Percentiles rank a stretch among this genome's conserved stretches.
Conservation (phyloP, 495 filamentous ascomycete genomes). For the Penicillium daleae region DNA sequence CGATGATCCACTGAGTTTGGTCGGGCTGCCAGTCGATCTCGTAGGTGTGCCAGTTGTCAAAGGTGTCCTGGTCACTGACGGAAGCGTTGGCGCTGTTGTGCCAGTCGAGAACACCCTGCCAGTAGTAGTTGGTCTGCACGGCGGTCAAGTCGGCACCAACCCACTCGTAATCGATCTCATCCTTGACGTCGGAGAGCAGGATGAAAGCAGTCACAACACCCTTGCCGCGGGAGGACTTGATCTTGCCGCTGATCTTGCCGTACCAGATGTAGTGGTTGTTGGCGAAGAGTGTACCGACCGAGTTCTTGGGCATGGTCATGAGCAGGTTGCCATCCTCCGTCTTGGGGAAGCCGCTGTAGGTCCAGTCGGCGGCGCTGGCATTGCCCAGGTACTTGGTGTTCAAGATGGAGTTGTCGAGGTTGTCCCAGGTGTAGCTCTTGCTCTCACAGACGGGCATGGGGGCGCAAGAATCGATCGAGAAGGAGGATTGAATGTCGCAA, state of each 20-base stretch:
- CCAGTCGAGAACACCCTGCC: slow-evolving; percentile 89
- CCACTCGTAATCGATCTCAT: slow-evolving; percentile 97
- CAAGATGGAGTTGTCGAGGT: slow-evolving; percentile 65
- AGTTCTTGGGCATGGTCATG: slow-evolving; percentile 85
- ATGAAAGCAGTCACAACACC: slow-evolving; percentile 98
- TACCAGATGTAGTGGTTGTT: slow-evolving; percentile 96
- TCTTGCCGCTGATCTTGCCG: slow-evolving; percentile 80
- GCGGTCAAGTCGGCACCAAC: slow-evolving; percentile 76
- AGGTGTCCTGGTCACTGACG: slow-evolving; percentile 67
- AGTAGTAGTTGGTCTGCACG: slow-evolving; percentile 96
- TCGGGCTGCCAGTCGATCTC: slow-evolving; percentile 93
- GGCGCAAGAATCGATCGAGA: slow-evolving; percentile 81
- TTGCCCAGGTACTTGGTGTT: slow-evolving; percentile 88
- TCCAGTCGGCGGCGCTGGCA: slow-evolving; percentile 78
- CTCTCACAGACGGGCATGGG: slow-evolving; percentile 80
- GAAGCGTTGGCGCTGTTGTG: slow-evolving; percentile 70
- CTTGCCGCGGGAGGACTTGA: slow-evolving; percentile 82
- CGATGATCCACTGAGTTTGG: slow-evolving; percentile 79
- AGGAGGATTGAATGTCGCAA: slow-evolving; percentile 85
- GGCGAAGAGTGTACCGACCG: slow-evolving; percentile 81
- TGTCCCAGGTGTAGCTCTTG: slow-evolving; percentile 67
- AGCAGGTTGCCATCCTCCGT: slow-evolving; percentile 63
- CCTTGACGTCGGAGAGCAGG: slow-evolving; percentile 89
- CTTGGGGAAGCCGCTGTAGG: slow-evolving; percentile 75
- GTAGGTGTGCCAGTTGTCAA: slow-evolving; percentile 82